Conservation (phyloP, 192 early-diverging fungal species). For the Pecoramyces ruminantium region DNA sequence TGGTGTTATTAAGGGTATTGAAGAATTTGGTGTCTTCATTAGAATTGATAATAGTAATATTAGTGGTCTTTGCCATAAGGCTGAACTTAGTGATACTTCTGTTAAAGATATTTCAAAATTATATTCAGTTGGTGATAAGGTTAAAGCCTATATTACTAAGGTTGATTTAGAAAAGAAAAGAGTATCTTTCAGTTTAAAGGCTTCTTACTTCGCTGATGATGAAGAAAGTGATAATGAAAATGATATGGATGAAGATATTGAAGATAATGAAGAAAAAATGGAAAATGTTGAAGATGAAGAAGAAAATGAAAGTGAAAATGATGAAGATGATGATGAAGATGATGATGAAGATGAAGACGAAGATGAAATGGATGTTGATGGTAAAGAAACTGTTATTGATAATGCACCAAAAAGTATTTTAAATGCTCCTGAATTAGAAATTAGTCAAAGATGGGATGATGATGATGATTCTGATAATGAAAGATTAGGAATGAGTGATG, state of each 20-base stretch:
- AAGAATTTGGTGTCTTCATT: conserved; percentile 67
- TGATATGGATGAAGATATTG: conserved; percentile 21
- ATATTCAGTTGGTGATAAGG: conserved; percentile 67
- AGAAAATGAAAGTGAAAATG: conserved; percentile 4
- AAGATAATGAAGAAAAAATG: conserved; percentile 11
- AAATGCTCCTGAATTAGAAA: background rate
- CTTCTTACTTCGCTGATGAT: conserved; percentile 56
- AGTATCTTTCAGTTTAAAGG: conserved; percentile 64
- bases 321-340: conserved; percentile 11
- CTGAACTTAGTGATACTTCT: conserved; percentile 63
- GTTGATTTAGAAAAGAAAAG: conserved; percentile 50
- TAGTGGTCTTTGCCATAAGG: conserved; percentile 69
- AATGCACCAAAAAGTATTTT: background rate
- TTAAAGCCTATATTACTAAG: conserved; percentile 61
- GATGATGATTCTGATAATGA: conserved; percentile 1
- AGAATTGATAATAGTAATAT: conserved; percentile 55
- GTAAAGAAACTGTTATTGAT: background rate
- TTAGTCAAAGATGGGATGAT: background rate
- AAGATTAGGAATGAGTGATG: conserved; percentile 1
- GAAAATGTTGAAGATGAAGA: conserved; percentile 7
- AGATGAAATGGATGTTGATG: background rate
- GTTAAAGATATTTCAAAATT: conserved; percentile 49
- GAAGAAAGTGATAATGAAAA: background rate
- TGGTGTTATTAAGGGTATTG: conserved; percentile 55
- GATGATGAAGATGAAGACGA: conserved; percentile 18